Conservation (phyloP, 1,139 yeast genomes). For the Taiozyma sp. region DNA sequence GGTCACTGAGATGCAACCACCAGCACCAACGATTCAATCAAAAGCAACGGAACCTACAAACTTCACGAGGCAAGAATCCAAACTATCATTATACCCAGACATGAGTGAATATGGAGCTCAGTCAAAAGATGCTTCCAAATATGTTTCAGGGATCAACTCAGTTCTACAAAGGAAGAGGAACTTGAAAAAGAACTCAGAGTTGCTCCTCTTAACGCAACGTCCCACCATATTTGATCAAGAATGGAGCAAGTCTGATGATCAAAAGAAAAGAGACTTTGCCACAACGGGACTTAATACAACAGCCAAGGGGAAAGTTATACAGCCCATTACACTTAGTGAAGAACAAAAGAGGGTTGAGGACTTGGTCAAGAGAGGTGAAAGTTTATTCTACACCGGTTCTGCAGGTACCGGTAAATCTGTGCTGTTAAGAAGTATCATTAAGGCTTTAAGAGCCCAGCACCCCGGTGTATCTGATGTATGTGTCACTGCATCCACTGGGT, state of each 20-base stretch:
- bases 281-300: not conserved
- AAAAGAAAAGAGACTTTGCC: not conserved
- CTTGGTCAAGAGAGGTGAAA: slow-evolving; percentile 56
- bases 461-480: slow-evolving; percentile 54
- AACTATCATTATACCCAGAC: not conserved
- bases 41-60: not conserved
- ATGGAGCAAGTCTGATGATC: not conserved
- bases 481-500: slow-evolving; percentile 88
- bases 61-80: not conserved
- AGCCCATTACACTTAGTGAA: slow-evolving; percentile 42
- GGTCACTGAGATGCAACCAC: not conserved
- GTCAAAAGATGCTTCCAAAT: not conserved
- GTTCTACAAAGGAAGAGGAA: not conserved
- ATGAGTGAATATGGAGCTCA: not conserved
- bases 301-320: slow-evolving; percentile 20
- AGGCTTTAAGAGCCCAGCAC: slow-evolving; percentile 43
- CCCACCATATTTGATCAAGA: not conserved
- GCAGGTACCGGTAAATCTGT: slow-evolving; percentile 97
- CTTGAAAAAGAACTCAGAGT: slow-evolving; percentile 3
- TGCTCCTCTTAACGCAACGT: slow-evolving; percentile 8
- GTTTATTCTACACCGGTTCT: slow-evolving; percentile 84
- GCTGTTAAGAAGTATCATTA: slow-evolving; percentile 63
- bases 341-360: slow-evolving; percentile 70
- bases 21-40: not conserved
- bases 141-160: not conserved